Evolutionary conservation across 441 rosid species (phyloP).

Genomic region (Gossypium laxum): DNA sequence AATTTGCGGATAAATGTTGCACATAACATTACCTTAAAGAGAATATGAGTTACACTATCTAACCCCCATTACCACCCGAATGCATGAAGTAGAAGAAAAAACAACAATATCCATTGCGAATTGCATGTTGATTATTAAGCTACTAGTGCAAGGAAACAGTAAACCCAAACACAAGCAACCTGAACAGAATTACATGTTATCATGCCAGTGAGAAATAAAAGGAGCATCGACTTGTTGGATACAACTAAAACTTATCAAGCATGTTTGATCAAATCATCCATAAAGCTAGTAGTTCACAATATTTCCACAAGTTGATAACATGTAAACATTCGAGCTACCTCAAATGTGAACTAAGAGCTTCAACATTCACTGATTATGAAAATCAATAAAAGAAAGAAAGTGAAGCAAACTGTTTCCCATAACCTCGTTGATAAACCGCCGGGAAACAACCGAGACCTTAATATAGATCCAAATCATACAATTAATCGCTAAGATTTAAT

Average conservation of each 20-base stretch:
- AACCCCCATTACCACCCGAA: background rate
- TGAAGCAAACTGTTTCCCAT: background rate
- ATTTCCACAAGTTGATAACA: background rate
- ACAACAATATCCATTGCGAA: background rate
- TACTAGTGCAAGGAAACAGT: background rate
- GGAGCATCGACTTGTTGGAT: background rate
- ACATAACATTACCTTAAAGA: background rate
- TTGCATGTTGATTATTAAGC: background rate
- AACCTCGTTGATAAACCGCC: background rate
- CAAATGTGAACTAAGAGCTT: no score
- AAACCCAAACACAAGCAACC: background rate
- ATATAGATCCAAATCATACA: background rate
- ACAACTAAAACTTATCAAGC: background rate
- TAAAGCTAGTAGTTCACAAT: background rate
- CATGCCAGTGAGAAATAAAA: background rate
- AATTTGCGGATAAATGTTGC: background rate
- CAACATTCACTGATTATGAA: no score
- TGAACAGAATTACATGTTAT: background rate
- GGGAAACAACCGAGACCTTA: background rate
- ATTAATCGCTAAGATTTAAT: background rate
- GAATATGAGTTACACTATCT: background rate
- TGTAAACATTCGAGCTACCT: background rate
- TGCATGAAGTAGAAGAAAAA: background rate
- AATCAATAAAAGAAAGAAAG: no score
- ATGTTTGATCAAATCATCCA: conserved; percentile 1